phyloP scores from a whole-genome alignment of 768 basidiomycete genomes.

The Lentinula sp. region DNA sequence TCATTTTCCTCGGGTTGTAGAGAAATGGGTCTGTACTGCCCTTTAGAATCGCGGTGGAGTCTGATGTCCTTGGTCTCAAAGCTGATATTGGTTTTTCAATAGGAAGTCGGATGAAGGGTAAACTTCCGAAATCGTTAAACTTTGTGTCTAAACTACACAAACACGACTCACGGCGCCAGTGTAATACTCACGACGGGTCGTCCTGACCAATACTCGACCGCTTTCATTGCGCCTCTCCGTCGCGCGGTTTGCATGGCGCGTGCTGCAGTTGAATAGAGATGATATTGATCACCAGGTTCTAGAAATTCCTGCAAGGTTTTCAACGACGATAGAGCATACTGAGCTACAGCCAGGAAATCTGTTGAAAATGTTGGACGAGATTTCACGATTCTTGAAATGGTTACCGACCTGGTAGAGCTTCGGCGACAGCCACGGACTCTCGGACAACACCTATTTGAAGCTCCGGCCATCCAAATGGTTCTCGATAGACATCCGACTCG shows the following conservation, averaged over 20 bases:
- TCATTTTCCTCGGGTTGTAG: constrained; percentile 79
- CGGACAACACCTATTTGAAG: constrained; percentile 90
- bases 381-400: neutral
- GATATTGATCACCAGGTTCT: constrained; percentile 70
- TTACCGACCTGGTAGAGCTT: constrained; percentile 78
- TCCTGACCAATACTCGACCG: constrained; percentile 84
- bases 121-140: constrained; percentile 32
- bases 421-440: constrained; percentile 87
- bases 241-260: constrained; percentile 70
- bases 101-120: constrained; percentile 65
- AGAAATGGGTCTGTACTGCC: constrained; percentile 77
- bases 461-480: constrained; percentile 88
- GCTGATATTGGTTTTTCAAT: constrained; percentile 64
- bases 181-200: constrained; percentile 75
- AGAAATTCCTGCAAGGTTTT: constrained; percentile 67
- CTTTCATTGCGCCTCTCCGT: constrained; percentile 67
- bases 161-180: constrained; percentile 58
- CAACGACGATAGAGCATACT: constrained; percentile 84
- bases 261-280: constrained; percentile 66
- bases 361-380: constrained; percentile 3
- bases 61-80: constrained; percentile 34
- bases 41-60: constrained; percentile 42
- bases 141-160: constrained; percentile 1
- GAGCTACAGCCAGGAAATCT: constrained; percentile 85
- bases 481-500: constrained; percentile 32